phyloP scores from a whole-genome alignment of 148 eudicot genomes.

The Camellia granthamiana region DNA sequence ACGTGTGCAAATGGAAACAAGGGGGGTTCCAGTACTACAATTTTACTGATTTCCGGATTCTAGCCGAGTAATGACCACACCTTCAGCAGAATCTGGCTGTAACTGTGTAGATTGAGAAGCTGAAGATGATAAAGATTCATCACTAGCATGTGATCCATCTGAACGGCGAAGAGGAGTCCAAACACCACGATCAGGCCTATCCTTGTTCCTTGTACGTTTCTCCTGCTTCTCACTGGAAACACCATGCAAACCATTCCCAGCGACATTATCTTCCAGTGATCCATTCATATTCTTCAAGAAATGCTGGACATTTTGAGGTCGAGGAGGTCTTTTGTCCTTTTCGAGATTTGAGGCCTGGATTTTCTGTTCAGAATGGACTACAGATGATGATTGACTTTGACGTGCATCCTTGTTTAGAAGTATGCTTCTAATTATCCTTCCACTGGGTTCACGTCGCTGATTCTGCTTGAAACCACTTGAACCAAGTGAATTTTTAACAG shows the following conservation, averaged over 20 bases:
- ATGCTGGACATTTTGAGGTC: constrained; percentile 43
- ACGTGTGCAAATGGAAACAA: neutral
- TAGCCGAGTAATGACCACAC: constrained; percentile 24
- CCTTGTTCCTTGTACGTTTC: constrained; percentile 71
- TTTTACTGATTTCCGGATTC: neutral
- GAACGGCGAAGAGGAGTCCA: constrained; percentile 83
- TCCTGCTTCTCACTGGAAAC: constrained; percentile 61
- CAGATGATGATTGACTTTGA: constrained; percentile 44
- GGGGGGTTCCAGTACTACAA: too few relatives aligned
- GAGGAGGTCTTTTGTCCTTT: constrained; percentile 79
- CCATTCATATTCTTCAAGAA: constrained; percentile 39
- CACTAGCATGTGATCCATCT: constrained; percentile 56
- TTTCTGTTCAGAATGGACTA: constrained; percentile 46
- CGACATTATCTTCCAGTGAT: constrained; percentile 48
- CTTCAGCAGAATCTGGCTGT: constrained; percentile 51
- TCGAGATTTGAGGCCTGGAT: constrained; percentile 48
- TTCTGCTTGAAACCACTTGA: constrained; percentile 47
- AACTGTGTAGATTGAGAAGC: constrained; percentile 40
- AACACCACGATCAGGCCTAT: constrained; percentile 89
- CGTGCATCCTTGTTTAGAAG: constrained; percentile 64
- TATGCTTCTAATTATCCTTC: constrained; percentile 79
- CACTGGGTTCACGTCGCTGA: constrained; percentile 76
- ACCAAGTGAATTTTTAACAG: constrained; percentile 37
- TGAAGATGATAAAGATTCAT: constrained; percentile 46
- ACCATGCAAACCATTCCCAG: constrained; percentile 38